These are phyloP conservation scores for Ceratobasidium sp. DNA, from an alignment of 1,284 basidiomycete species.

Conservation along the genomic window DNA sequence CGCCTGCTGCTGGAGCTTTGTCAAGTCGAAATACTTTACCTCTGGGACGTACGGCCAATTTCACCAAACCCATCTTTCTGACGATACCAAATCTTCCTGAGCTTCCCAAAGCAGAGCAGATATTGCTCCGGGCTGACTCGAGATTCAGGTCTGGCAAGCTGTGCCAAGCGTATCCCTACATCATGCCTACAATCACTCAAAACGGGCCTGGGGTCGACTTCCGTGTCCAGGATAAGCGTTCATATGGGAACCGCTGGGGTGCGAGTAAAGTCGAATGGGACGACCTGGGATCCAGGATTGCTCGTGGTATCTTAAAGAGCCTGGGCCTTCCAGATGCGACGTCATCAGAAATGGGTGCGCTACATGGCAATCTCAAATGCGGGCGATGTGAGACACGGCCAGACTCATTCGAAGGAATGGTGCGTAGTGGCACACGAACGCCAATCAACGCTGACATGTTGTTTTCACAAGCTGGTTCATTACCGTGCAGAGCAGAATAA, in stretches of 20 bases:
- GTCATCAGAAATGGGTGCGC: neutral
- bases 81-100: neutral
- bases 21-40: too few species aligned
- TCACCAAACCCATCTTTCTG: neutral
- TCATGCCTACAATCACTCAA: too few species aligned
- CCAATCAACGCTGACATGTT: neutral
- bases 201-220: too few species aligned
- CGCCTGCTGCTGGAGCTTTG: too few species aligned
- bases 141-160: neutral
- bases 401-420: slow-evolving; percentile 1
- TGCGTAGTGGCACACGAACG: neutral
- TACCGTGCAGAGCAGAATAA: neutral
- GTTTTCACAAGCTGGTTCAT: neutral
- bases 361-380: neutral
- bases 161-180: neutral
- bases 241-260: neutral
- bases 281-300: neutral
- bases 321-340: slow-evolving; percentile 10
- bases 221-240: too few species aligned
- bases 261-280: neutral
- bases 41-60: neutral
- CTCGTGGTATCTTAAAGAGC: neutral
- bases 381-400: neutral
- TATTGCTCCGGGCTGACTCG: neutral
- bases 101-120: neutral